Percentiles rank a stretch among this genome's conserved stretches.
Evolutionary conservation across 495 filamentous ascomycete species (phyloP).

Genomic region (Cetradonia linearis): DNA sequence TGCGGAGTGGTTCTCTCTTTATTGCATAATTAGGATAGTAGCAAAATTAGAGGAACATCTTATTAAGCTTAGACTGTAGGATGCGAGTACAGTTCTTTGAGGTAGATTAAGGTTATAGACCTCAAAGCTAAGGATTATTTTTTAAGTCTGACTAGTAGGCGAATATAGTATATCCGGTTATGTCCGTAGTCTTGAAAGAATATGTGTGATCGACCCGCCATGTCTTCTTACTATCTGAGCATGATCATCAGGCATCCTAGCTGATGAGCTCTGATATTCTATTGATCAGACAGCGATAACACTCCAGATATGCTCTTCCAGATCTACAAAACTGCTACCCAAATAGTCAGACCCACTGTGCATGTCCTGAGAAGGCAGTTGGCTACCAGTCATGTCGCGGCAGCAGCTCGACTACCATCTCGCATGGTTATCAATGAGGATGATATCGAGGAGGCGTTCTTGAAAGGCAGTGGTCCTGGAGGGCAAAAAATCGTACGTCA

Average conservation of each 20-base stretch:
- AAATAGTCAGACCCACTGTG: background rate
- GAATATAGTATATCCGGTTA: background rate
- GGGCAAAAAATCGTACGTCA: slow-evolving; percentile 77
- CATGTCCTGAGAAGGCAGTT: background rate
- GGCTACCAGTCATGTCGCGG: background rate
- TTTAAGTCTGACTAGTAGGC: background rate
- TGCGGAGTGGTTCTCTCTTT: slow-evolving; percentile 37
- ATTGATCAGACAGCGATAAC: background rate
- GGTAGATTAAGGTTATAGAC: background rate
- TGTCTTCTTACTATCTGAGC: background rate
- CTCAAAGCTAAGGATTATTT: background rate
- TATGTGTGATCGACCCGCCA: background rate
- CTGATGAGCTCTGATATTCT: background rate
- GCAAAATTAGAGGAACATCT: too few species aligned
- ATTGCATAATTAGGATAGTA: too few species aligned
- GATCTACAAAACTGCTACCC: background rate
- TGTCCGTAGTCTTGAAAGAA: background rate
- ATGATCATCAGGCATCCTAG: background rate
- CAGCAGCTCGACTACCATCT: slow-evolving; percentile 56
- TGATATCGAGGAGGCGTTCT: slow-evolving; percentile 72
- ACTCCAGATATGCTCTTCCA: background rate
- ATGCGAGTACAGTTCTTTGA: too few species aligned
- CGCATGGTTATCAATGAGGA: slow-evolving; percentile 63
- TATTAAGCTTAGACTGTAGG: too few species aligned
- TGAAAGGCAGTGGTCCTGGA: slow-evolving; percentile 87